Evolutionary conservation across 2,329 filamentous ascomycete species (phyloP).

Genomic region (Lecanosticta acicola): DNA sequence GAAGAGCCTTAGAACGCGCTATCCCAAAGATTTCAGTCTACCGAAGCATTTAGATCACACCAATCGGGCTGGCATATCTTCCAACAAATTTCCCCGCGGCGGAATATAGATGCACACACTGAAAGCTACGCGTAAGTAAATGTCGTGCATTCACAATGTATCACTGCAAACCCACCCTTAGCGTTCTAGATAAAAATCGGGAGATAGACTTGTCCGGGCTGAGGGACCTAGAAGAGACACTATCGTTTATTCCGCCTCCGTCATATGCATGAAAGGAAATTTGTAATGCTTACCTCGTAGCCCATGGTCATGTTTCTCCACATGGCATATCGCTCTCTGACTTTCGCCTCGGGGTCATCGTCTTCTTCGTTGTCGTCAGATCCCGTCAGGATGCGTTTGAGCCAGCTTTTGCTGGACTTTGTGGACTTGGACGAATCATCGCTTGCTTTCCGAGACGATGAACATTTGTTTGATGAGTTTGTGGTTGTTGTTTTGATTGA

Average conservation of each 20-base stretch:
- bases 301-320: constrained; percentile 14
- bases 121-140: neutral
- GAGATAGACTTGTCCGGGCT: neutral
- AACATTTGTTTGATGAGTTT: neutral
- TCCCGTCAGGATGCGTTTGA: constrained; percentile 9
- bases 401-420: constrained; percentile 9
- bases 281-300: constrained; percentile 6
- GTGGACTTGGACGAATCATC: constrained; percentile 1
- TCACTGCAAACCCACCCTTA: neutral
- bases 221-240: neutral
- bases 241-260: neutral
- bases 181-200: neutral
- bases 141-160: neutral
- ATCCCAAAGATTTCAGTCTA: too few relatives aligned
- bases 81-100: constrained; percentile 9
- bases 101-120: constrained; percentile 7
- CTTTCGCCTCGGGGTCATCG: constrained; percentile 9
- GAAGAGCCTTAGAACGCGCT: constrained; percentile 6
- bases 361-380: neutral
- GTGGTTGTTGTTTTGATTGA: neutral
- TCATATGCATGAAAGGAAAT: neutral
- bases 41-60: neutral
- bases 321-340: constrained; percentile 10
- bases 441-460: neutral
- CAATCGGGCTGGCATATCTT: constrained; percentile 4